Evolutionary conservation across 2,329 filamentous ascomycete genomes (phyloP), one percentile per base, ranked within the genome.

Genomic region (Venturia carpophila): DNA sequence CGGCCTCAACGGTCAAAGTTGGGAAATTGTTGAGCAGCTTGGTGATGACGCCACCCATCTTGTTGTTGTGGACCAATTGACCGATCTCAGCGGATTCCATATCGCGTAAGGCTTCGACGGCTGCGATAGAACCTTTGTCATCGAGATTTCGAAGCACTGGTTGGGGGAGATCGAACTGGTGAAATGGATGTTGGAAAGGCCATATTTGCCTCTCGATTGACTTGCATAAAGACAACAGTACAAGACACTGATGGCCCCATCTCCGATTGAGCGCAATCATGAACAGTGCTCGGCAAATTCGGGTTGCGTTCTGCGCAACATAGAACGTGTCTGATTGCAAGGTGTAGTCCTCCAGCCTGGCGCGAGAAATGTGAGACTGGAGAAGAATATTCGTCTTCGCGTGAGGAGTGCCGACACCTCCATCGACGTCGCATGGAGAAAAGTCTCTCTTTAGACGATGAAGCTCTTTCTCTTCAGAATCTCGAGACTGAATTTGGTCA

Each of bases 181-280:
- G 89, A 61, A 99, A 87, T 0, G 94, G 94, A 73, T 99, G 94
- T 73, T 96, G 88, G 71, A 91, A 96, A 0, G 92, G 87, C 94
- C 94, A 99, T 13, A 96, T 87, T 66, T 92, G 88, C 77, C 92
- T 96, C 77, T 99, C 95, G 65, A 99, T 97, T 0, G 94, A 96
- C 77, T 97, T 97, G 75, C 92, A 95, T 68, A 99, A 81, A 0
- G 91, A 95, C 55, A 99, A 79, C 41, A 99, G 79, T 0, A 97
- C 92, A 47, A 95, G 82, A 69, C 95, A 99, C 75, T 97, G 92
- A 70, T 96, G 89, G 0, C 95, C 94, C 94, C 94, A 99, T 69
- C 91, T 85, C 66, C 94, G 84, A 75, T 97, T 97, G 63, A 99
- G 80, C 1, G 94, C 93, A 71, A 99, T 93, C 91, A 97, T 96